Conservation (phyloP, 805 yeast genomes). For the Saccharomycopsis babjevae region DNA sequence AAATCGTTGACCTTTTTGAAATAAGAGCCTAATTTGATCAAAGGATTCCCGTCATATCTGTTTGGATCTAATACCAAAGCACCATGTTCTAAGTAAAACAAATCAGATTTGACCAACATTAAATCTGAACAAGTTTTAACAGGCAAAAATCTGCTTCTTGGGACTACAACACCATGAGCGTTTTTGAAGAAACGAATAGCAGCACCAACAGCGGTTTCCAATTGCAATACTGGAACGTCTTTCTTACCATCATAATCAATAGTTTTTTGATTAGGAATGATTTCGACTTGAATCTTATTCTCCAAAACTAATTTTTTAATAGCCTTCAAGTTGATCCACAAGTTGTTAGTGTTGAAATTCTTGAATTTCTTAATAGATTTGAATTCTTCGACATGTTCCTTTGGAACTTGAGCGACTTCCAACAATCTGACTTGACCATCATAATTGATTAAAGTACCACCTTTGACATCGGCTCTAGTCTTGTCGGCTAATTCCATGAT, state of each 20-base stretch:
- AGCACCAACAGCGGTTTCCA: constrained; percentile 99
- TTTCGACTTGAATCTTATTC: constrained; percentile 78
- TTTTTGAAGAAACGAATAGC: constrained; percentile 92
- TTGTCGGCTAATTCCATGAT: constrained; percentile 98
- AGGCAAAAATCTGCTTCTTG: constrained; percentile 95
- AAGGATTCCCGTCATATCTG: constrained; percentile 85
- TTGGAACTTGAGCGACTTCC: constrained; percentile 97
- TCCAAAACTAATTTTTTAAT: constrained; percentile 84
- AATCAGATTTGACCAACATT: constrained; percentile 87
- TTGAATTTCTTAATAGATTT: constrained; percentile 96
- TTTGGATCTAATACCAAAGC: constrained; percentile 73
- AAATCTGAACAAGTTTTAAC: constrained; percentile 96
- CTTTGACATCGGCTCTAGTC: constrained; percentile 98
- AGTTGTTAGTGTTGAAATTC: constrained; percentile 94
- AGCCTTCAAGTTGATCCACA: constrained; percentile 94
- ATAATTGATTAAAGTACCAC: constrained; percentile 96
- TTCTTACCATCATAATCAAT: constrained; percentile 55
- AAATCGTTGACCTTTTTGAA: constrained; percentile 92
- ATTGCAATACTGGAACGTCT: constrained; percentile 81
- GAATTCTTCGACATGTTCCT: constrained; percentile 96
- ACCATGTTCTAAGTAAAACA: constrained; percentile 86
- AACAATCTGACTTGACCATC: constrained; percentile 89
- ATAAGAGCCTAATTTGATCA: constrained; percentile 92
- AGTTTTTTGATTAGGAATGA: constrained; percentile 88
- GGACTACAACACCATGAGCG: constrained; percentile 97